phyloP scores from a whole-genome alignment of 2,329 filamentous ascomycete genomes.

The Simplicillium sp. region DNA sequence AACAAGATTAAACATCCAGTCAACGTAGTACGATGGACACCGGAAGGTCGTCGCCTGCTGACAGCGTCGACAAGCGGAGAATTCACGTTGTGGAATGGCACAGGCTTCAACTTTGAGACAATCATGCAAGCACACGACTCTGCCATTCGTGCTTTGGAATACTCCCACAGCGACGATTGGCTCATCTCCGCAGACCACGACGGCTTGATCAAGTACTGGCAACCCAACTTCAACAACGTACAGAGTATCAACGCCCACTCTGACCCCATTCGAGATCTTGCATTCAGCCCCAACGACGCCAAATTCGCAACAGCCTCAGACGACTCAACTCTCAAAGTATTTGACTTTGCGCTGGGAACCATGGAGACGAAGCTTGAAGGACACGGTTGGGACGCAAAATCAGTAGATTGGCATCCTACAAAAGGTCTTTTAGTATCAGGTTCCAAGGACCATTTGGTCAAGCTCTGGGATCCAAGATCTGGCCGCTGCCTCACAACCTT shows the following conservation, averaged over 20 bases:
- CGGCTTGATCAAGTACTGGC: constrained; percentile 96
- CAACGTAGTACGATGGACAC: constrained; percentile 95
- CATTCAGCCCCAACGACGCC: constrained; percentile 86
- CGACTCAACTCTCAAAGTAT: constrained; percentile 88
- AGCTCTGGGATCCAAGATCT: constrained; percentile 95
- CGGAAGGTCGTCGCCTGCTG: constrained; percentile 81
- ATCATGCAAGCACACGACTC: constrained; percentile 97
- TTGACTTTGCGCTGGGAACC: constrained; percentile 81
- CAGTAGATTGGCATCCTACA: constrained; percentile 92
- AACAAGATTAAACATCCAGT: constrained; percentile 98
- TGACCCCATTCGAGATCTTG: constrained; percentile 82
- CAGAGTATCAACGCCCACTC: constrained; percentile 87
- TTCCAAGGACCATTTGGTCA: constrained; percentile 94
- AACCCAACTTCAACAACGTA: constrained; percentile 98
- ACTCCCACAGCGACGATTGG: constrained; percentile 96
- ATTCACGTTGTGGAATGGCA: constrained; percentile 98
- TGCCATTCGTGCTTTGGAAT: constrained; percentile 72
- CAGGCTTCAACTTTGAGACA: constrained; percentile 98
- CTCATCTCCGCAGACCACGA: constrained; percentile 91
- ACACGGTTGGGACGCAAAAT: constrained; percentile 98
- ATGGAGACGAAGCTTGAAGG: constrained; percentile 79
- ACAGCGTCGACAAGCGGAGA: constrained; percentile 95
- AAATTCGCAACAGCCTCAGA: constrained; percentile 97
- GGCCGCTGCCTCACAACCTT: constrained; percentile 85
- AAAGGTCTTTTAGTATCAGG: constrained; percentile 92